Conservation (phyloP, 2,329 filamentous ascomycete genomes). For the Diaporthe humulicola region DNA sequence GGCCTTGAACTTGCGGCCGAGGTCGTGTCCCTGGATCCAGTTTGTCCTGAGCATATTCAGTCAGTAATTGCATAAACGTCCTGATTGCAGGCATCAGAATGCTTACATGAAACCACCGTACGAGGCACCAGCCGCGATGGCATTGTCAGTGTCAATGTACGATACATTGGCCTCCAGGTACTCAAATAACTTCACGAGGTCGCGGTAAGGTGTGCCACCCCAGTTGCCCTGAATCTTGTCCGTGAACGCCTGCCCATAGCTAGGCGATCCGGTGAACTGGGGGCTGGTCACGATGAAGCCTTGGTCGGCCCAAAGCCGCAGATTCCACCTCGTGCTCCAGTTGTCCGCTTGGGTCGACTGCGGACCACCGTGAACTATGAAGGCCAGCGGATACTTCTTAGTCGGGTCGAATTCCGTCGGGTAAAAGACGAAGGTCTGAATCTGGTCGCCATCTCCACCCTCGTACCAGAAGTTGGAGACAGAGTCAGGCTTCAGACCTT, state of each 20-base stretch:
- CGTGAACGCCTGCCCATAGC: constrained; percentile 66
- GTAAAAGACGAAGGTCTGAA: constrained; percentile 51
- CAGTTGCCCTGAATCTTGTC: constrained; percentile 64
- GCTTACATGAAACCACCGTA: constrained; percentile 68
- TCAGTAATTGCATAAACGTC: constrained; percentile 9
- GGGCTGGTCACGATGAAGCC: constrained; percentile 68
- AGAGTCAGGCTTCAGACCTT: constrained; percentile 48
- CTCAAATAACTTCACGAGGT: constrained; percentile 65
- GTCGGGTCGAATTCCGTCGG: constrained; percentile 49
- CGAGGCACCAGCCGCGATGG: constrained; percentile 65
- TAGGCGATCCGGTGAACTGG: constrained; percentile 66
- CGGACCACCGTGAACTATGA: constrained; percentile 67
- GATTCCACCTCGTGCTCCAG: constrained; percentile 68
- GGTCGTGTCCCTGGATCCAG: constrained; percentile 65
- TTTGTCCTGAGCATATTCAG: constrained; percentile 1
- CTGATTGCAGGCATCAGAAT: background rate
- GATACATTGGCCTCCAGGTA: constrained; percentile 64
- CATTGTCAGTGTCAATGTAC: constrained; percentile 64
- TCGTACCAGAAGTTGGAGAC: constrained; percentile 53
- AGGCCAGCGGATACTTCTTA: constrained; percentile 66
- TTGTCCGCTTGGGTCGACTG: constrained; percentile 65
- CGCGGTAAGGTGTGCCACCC: constrained; percentile 67
- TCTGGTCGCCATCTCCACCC: constrained; percentile 46
- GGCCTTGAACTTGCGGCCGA: constrained; percentile 69
- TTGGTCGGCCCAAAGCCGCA: constrained; percentile 68